Evolutionary conservation across 768 basidiomycete genomes (phyloP).

Genomic region (Mycena chlorophos): DNA sequence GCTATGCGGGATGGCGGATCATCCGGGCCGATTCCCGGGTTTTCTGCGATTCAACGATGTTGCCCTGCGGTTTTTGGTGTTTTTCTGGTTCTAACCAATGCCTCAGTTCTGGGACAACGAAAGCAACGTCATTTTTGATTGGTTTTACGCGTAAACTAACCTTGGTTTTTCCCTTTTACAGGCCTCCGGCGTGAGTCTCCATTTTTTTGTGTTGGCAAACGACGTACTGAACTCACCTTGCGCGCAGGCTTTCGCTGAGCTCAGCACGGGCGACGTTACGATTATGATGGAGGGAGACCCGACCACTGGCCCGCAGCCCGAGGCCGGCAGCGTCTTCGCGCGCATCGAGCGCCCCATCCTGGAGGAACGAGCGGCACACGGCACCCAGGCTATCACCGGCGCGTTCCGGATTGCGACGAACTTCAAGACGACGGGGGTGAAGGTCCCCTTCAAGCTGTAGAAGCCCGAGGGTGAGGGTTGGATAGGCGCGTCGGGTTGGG

Average conservation of each 20-base stretch:
- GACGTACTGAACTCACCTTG: too few species aligned
- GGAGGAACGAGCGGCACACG: neutral
- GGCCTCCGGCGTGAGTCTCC: too few species aligned
- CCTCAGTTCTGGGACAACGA: constrained; percentile 2
- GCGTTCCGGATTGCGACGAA: neutral
- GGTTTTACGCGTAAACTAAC: too few species aligned
- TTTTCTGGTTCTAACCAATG: too few species aligned
- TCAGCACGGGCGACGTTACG: neutral
- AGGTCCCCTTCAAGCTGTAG: neutral
- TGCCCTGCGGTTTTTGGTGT: too few species aligned
- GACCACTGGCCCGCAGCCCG: neutral
- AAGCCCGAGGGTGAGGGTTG: neutral
- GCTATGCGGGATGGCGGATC: too few species aligned
- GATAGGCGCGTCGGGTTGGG: too few species aligned
- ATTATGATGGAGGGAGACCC: constrained; percentile 1
- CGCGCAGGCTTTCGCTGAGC: neutral
- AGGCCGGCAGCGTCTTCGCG: neutral
- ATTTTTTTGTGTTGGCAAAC: too few species aligned
- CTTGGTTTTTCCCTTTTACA: too few species aligned
- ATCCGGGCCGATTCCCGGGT: too few species aligned
- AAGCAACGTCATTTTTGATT: too few species aligned
- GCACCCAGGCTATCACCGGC: neutral
- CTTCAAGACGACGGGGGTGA: neutral
- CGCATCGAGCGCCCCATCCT: neutral
- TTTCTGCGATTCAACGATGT: too few species aligned